phyloP scores from a whole-genome alignment of 1,139 yeast species.

The Candida sp. region DNA sequence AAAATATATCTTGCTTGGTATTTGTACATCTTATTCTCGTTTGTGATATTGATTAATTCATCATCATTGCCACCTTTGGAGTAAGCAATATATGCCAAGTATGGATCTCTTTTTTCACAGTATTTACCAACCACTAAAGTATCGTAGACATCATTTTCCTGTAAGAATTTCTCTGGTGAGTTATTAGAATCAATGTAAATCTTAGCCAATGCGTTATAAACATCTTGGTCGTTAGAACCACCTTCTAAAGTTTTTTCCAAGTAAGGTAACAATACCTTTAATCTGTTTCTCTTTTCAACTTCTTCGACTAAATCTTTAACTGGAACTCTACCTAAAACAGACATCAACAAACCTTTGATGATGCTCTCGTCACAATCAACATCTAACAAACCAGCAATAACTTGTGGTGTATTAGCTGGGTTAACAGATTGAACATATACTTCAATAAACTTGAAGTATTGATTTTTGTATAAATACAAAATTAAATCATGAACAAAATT shows the following conservation, averaged over 20 bases:
- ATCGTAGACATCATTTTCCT: slow-evolving; percentile 86
- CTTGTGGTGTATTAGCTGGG: slow-evolving; percentile 94
- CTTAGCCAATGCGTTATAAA: slow-evolving; percentile 93
- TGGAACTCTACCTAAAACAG: slow-evolving; percentile 95
- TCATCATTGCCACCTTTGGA: slow-evolving; percentile 92
- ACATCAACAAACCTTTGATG: slow-evolving; percentile 74
- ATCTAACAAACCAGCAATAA: slow-evolving; percentile 91
- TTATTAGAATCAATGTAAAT: slow-evolving; percentile 97
- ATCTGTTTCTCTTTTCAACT: slow-evolving; percentile 94
- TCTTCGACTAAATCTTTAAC: slow-evolving; percentile 84
- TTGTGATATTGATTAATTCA: slow-evolving; percentile 87
- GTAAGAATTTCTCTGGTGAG: slow-evolving; percentile 94
- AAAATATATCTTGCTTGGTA: slow-evolving; percentile 96
- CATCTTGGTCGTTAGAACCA: slow-evolving; percentile 89
- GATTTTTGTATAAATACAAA: slow-evolving; percentile 89
- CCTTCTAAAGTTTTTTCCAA: slow-evolving; percentile 85
- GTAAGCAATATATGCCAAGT: slow-evolving; percentile 94
- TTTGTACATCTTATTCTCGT: slow-evolving; percentile 97
- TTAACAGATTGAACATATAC: slow-evolving; percentile 97
- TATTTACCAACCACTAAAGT: slow-evolving; percentile 94
- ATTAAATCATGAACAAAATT: slow-evolving; percentile 91
- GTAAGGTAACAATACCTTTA: slow-evolving; percentile 88
- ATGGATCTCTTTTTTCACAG: slow-evolving; percentile 99
- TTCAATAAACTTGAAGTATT: slow-evolving; percentile 93
- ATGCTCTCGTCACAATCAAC: slow-evolving; percentile 95